Base-by-base conservation (phyloP, 2,329 filamentous ascomycete genomes). In the Aspergillus glaucus region DNA sequence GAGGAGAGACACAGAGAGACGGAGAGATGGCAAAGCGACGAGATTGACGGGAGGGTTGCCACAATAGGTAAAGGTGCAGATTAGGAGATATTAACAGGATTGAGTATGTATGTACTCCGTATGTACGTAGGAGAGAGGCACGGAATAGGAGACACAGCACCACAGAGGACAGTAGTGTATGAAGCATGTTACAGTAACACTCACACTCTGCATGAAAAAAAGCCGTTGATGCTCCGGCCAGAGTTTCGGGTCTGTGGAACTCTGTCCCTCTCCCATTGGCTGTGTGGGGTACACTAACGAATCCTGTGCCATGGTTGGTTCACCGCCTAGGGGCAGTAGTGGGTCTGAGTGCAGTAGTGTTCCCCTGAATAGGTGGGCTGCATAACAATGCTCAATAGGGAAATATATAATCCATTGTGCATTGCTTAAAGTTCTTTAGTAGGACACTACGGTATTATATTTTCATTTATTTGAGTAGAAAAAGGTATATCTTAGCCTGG, bases 1-100 rank as follows among this genome's bases (percentile, higher is more conserved):
- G 45, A 47, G 41, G 45, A 51, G 52, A 54, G 52, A 53, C 49
- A 52, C 43, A 44, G 42, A 32, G 34, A 50, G 40, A 46, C 17
- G 28, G 51, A 44, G 24, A 47, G 39, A 37, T 37, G 45, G 36
- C 43, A 40, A 53, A 43, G 45, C 50, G 50, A 44, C n/a, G 34
- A 30, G 32, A 32, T 21, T 43, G 47, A 37, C 50, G 41, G 43
- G 36, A 40, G 26, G 37, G 26, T 30, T 30, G 26, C 26, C 26
- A 40, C 15, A 40, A 40, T 37, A 40, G 17, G 37, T 19, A 19
- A 21, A 40, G 9, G 17, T 40, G 37, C 8, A 21, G 37, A 19
- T 21, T 12, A 21, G 37, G 19, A 21, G 17, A 40, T 15, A 12
- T 40, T 40, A 19, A 21, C 19, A 10, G 17, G 15, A 22, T 22